These are phyloP conservation scores for Liquidambar formosana DNA, from an alignment of 164 flowering plant genomes.

Conservation along the genomic window DNA sequence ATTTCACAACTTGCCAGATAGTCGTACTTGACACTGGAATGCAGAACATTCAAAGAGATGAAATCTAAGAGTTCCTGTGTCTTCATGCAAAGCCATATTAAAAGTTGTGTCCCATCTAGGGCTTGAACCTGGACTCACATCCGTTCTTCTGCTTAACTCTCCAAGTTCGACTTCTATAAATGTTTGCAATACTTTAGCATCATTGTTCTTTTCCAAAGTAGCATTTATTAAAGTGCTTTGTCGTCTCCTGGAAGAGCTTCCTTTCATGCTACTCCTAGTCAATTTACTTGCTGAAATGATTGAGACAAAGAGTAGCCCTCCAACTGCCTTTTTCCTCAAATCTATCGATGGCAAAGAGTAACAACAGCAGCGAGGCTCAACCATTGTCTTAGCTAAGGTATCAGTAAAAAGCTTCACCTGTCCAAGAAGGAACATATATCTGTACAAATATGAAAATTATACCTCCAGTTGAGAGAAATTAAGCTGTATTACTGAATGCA, in stretches of 20 bases:
- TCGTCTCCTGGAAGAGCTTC: slow-evolving; percentile 44
- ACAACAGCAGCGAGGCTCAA: slow-evolving; percentile 92
- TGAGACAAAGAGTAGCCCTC: slow-evolving; percentile 67
- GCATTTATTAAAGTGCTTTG: slow-evolving; percentile 24
- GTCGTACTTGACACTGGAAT: slow-evolving; percentile 63
- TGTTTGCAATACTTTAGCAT: slow-evolving; percentile 45
- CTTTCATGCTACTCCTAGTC: slow-evolving; percentile 37
- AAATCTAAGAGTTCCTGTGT: slow-evolving; percentile 60
- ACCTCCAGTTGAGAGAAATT: not conserved
- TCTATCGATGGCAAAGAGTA: slow-evolving; percentile 65
- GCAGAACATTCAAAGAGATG: slow-evolving; percentile 69
- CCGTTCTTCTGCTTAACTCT: slow-evolving; percentile 75
- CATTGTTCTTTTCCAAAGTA: slow-evolving; percentile 32
- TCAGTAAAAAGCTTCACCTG: slow-evolving; percentile 83
- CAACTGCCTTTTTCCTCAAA: slow-evolving; percentile 67
- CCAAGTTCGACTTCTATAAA: slow-evolving; percentile 91
- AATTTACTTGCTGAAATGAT: slow-evolving; percentile 69
- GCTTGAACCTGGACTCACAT: slow-evolving; percentile 47
- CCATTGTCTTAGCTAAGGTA: slow-evolving; percentile 83
- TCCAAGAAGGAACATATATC: slow-evolving; percentile 7
- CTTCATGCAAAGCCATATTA: slow-evolving; percentile 83
- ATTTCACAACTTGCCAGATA: slow-evolving; percentile 80
- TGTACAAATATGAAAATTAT: not conserved
- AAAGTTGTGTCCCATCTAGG: slow-evolving; percentile 80
- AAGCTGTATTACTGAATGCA: not conserved